Evolutionary conservation across 1,139 yeast genomes (phyloP).

Genomic region (Yamadazyma buinensis): DNA sequence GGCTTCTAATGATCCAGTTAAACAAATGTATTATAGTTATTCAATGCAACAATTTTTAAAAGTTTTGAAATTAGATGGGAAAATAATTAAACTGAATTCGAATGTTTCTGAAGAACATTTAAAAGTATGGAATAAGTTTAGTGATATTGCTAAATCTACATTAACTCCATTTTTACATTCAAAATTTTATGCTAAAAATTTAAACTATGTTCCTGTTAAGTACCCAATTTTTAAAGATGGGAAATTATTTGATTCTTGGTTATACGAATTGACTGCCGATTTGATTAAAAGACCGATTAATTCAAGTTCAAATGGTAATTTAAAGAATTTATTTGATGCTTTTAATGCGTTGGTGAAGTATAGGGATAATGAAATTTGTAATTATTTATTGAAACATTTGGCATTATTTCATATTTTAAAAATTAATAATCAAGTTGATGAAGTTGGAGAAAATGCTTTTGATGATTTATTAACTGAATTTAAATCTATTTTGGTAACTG

Average conservation of each 20-base stretch:
- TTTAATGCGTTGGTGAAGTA: slow-evolving; percentile 67
- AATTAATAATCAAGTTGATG: slow-evolving; percentile 23
- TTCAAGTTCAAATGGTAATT: slow-evolving; percentile 5
- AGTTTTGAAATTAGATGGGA: slow-evolving; percentile 48
- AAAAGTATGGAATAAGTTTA: slow-evolving; percentile 59
- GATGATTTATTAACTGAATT: slow-evolving; percentile 56
- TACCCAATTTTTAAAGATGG: slow-evolving; percentile 35
- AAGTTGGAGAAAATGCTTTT: slow-evolving; percentile 19
- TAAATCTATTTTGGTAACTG: slow-evolving; percentile 49
- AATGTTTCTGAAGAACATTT: slow-evolving; percentile 17
- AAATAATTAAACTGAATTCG: slow-evolving; percentile 22
- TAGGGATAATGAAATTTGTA: slow-evolving; percentile 67
- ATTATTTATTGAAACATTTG: slow-evolving; percentile 76
- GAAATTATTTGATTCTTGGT: slow-evolving; percentile 55
- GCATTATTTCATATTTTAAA: slow-evolving; percentile 59
- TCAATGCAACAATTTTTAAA: slow-evolving; percentile 85
- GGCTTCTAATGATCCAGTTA: slow-evolving; percentile 85
- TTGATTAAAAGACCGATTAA: slow-evolving; percentile 45
- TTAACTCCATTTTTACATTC: slow-evolving; percentile 75
- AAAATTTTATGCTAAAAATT: slow-evolving; percentile 46
- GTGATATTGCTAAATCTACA: slow-evolving; percentile 68
- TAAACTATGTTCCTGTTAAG: slow-evolving; percentile 30
- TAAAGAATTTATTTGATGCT: slow-evolving; percentile 52
- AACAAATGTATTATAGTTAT: slow-evolving; percentile 80
- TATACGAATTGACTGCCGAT: slow-evolving; percentile 64